Conservation (phyloP, 768 basidiomycete genomes). For the Kwoniella heveanensis region DNA sequence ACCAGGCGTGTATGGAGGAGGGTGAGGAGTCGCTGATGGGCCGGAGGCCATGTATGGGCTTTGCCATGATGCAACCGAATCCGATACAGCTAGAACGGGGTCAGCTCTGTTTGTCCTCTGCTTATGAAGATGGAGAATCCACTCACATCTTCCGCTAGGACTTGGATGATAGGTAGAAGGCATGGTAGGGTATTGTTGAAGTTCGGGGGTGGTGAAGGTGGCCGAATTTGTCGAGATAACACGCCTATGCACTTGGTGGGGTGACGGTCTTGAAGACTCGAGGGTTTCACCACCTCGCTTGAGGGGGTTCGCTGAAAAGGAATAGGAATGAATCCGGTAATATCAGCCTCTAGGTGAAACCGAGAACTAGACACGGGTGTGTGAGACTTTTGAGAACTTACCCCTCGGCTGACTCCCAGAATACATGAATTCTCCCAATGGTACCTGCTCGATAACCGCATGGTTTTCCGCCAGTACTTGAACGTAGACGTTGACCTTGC, state of each 20-base stretch:
- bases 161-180: slow-evolving; percentile 26
- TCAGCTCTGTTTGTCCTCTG: not conserved
- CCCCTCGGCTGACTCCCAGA: slow-evolving; percentile 17
- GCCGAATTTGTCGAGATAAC: slow-evolving; percentile 50
- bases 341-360: not conserved
- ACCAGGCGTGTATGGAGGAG: slow-evolving; percentile 20
- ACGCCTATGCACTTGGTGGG: slow-evolving; percentile 60
- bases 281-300: slow-evolving; percentile 43
- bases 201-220: slow-evolving; percentile 24
- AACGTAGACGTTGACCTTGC: slow-evolving; percentile 36
- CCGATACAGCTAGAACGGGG: slow-evolving; percentile 16
- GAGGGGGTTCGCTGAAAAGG: slow-evolving; percentile 24
- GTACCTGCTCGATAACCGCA: slow-evolving; percentile 37
- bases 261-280: slow-evolving; percentile 36
- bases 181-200: slow-evolving; percentile 32
- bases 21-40: slow-evolving; percentile 3
- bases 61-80: slow-evolving; percentile 23
- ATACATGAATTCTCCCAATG: slow-evolving; percentile 41
- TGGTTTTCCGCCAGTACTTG: slow-evolving; percentile 40
- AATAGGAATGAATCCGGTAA: not conserved
- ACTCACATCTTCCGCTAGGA: slow-evolving; percentile 29
- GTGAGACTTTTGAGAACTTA: slow-evolving; percentile 16
- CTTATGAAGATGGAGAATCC: not conserved
- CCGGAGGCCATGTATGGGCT: slow-evolving; percentile 26
- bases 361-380: not conserved